These are phyloP conservation scores for Xylaria sp. DNA, from an alignment of 2,329 filamentous ascomycete genomes.

Conservation along the genomic window DNA sequence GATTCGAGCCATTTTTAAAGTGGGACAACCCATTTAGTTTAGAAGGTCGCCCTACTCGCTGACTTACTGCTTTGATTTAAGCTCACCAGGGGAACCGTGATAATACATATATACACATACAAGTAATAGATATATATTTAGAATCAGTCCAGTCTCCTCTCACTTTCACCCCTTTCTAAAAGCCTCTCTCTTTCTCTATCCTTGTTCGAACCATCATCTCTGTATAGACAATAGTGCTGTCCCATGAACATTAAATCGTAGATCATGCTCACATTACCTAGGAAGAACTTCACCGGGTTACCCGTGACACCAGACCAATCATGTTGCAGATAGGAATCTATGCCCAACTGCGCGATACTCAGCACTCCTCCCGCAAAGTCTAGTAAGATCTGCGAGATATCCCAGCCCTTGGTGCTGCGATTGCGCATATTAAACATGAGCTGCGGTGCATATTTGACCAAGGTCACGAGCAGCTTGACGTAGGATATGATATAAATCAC, in stretches of 20 bases:
- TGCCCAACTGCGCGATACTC: slow-evolving; percentile 81
- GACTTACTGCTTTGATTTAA: not conserved
- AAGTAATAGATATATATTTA: not conserved
- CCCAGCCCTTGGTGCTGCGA: slow-evolving; percentile 88
- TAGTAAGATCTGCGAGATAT: slow-evolving; percentile 83
- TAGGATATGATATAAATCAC: slow-evolving; percentile 79
- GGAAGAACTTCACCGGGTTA: slow-evolving; percentile 88
- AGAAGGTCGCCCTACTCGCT: not conserved
- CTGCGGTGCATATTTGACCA: slow-evolving; percentile 95
- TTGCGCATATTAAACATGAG: slow-evolving; percentile 84
- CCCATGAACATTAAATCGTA: slow-evolving; percentile 89
- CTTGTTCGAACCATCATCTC: slow-evolving; percentile 46
- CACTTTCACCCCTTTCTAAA: slow-evolving; percentile 49
- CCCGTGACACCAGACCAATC: slow-evolving; percentile 93
- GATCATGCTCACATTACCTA: slow-evolving; percentile 85
- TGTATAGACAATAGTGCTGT: slow-evolving; percentile 89
- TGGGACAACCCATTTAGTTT: too few relatives aligned
- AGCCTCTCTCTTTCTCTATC: slow-evolving; percentile 53
- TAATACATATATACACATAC: not conserved
- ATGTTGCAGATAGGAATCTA: slow-evolving; percentile 84
- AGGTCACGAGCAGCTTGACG: slow-evolving; percentile 87
- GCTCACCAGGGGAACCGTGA: not conserved
- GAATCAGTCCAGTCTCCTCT: slow-evolving; percentile 50
- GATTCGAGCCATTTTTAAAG: too few relatives aligned
- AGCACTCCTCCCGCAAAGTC: slow-evolving; percentile 85